Evolutionary conservation across 495 filamentous ascomycete species (phyloP).

Genomic region (Darksidea phi): DNA sequence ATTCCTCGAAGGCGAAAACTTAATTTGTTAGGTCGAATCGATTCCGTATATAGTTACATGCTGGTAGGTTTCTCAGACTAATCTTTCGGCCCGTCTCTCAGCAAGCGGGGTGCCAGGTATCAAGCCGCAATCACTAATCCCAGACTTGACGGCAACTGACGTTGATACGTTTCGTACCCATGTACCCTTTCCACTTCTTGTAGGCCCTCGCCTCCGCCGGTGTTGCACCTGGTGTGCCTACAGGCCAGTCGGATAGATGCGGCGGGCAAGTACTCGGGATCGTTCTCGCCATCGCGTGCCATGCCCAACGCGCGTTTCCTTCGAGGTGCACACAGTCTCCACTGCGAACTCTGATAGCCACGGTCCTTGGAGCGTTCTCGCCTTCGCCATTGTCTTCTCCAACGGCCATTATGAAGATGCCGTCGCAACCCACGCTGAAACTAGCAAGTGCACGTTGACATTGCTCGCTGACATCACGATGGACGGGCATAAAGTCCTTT

Average conservation of each 20-base stretch:
- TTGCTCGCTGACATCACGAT: constrained; percentile 35
- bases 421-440: constrained; percentile 34
- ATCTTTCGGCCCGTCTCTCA: neutral
- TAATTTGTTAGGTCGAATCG: no score
- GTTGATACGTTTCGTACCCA: constrained; percentile 32
- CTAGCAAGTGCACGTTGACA: constrained; percentile 31
- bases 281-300: constrained; percentile 33
- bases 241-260: constrained; percentile 24
- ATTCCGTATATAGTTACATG: no score
- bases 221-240: constrained; percentile 24
- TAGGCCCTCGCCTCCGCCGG: constrained; percentile 14
- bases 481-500: constrained; percentile 35
- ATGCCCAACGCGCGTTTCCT: constrained; percentile 35
- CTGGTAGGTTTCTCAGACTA: no score
- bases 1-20: no score
- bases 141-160: constrained; percentile 34
- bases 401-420: constrained; percentile 29
- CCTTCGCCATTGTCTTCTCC: constrained; percentile 26
- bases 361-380: constrained; percentile 22
- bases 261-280: constrained; percentile 30
- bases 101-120: neutral
- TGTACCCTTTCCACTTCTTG: constrained; percentile 35
- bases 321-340: constrained; percentile 30
- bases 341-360: constrained; percentile 28
- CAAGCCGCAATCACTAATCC: constrained; percentile 13